Conservation (phyloP, 1,284 basidiomycete species). For the Cystobasidiaceae sp. region DNA sequence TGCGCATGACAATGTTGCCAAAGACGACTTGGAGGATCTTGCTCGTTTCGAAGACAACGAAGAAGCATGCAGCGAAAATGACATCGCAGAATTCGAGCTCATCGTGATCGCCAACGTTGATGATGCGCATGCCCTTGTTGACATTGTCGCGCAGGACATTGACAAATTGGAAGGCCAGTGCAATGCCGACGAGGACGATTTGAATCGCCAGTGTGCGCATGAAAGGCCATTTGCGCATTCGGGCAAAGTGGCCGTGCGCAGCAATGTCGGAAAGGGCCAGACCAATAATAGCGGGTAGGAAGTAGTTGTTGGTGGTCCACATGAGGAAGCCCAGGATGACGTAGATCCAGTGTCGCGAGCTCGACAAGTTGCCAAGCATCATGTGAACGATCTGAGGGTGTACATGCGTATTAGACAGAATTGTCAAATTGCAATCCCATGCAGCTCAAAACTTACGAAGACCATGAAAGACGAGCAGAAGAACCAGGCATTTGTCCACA, state of each 20-base stretch:
- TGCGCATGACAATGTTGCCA: constrained; percentile 43
- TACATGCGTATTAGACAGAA: constrained; percentile 1
- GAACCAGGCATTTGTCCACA: constrained; percentile 46
- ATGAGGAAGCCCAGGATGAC: constrained; percentile 42
- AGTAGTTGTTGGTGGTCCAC: constrained; percentile 46
- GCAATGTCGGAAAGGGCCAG: constrained; percentile 44
- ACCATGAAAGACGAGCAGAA: constrained; percentile 44
- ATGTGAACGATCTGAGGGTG: constrained; percentile 39
- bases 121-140: constrained; percentile 40
- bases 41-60: constrained; percentile 44
- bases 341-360: constrained; percentile 47
- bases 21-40: constrained; percentile 42
- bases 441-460: constrained; percentile 39
- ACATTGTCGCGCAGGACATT: constrained; percentile 43
- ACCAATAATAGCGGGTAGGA: constrained; percentile 41
- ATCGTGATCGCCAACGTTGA: constrained; percentile 43
- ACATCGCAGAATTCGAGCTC: constrained; percentile 44
- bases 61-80: constrained; percentile 42
- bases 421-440: too few species aligned
- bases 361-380: constrained; percentile 46
- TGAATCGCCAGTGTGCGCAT: constrained; percentile 40
- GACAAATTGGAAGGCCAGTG: constrained; percentile 41
- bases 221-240: constrained; percentile 42
- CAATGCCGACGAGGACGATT: constrained; percentile 40
- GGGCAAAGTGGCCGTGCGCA: constrained; percentile 44